These are phyloP conservation scores for Entomortierella chlamydospora DNA, from an alignment of 192 early-diverging fungal genomes.

Conservation along the genomic window DNA sequence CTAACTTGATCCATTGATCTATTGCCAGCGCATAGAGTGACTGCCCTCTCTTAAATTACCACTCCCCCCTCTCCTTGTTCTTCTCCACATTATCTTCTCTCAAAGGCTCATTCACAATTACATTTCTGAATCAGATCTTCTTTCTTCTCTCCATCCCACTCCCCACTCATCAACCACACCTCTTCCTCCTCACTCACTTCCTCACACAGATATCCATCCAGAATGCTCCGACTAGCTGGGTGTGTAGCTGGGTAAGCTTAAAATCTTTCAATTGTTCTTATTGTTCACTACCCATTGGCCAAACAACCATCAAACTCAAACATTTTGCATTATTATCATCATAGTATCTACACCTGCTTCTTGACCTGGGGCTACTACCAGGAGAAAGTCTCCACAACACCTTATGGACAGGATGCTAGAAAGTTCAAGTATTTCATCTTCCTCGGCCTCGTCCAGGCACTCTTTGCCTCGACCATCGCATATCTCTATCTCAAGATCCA, in stretches of 20 bases:
- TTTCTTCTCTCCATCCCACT: not conserved
- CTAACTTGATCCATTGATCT: not conserved
- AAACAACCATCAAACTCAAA: too few relatives aligned
- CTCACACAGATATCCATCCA: not conserved
- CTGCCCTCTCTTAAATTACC: not conserved
- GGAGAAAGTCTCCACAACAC: constrained; percentile 89
- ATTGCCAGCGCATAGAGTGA: not conserved
- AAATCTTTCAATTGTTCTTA: not conserved
- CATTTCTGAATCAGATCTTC: not conserved
- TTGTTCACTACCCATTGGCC: not conserved
- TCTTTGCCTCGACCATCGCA: constrained; percentile 81
- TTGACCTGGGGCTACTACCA: constrained; percentile 96
- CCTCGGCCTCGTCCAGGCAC: constrained; percentile 88
- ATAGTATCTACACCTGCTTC: constrained; percentile 94
- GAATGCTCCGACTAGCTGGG: constrained; percentile 60
- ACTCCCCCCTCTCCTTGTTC: not conserved
- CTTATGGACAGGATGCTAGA: constrained; percentile 75
- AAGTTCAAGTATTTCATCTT: constrained; percentile 93
- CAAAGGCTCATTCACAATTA: not conserved
- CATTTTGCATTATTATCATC: not conserved
- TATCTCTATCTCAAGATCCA: constrained; percentile 77
- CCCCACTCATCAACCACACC: not conserved
- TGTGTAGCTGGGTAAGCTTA: constrained; percentile 52
- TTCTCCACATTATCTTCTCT: not conserved
- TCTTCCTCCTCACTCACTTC: not conserved